phyloP scores from a whole-genome alignment of 768 basidiomycete species.

The Leccinum subgranulosum region DNA sequence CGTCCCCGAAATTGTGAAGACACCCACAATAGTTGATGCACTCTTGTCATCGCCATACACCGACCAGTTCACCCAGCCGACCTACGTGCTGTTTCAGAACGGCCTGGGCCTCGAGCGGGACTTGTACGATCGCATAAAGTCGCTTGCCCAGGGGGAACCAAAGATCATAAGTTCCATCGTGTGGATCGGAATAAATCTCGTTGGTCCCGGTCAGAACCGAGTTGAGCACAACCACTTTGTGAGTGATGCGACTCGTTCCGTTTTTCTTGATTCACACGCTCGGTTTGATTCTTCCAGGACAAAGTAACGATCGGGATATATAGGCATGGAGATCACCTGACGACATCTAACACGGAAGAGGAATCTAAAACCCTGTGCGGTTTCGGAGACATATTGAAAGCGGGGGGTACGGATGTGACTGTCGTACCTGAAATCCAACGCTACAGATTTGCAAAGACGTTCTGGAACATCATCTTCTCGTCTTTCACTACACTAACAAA shows the following conservation, averaged over 20 bases:
- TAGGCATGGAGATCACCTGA: constrained; percentile 40
- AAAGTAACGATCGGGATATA: constrained; percentile 54
- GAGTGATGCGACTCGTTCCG: constrained; percentile 17
- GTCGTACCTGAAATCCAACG: constrained; percentile 61
- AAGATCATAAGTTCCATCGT: constrained; percentile 54
- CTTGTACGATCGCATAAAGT: constrained; percentile 50
- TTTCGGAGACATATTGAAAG: constrained; percentile 41
- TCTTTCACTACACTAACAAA: constrained; percentile 50
- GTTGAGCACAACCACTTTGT: constrained; percentile 55
- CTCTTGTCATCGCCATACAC: constrained; percentile 49
- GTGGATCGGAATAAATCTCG: constrained; percentile 52
- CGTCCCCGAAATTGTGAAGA: constrained; percentile 61
- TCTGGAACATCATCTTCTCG: constrained; percentile 61
- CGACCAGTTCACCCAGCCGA: constrained; percentile 47
- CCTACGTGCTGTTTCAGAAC: constrained; percentile 66
- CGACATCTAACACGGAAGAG: constrained; percentile 37
- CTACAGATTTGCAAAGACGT: constrained; percentile 58
- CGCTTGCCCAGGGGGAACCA: constrained; percentile 41
- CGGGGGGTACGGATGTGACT: constrained; percentile 45
- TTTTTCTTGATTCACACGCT: not conserved
- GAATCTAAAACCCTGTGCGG: constrained; percentile 44
- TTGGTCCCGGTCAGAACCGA: constrained; percentile 41
- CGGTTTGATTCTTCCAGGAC: constrained; percentile 26
- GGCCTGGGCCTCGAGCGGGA: constrained; percentile 63
- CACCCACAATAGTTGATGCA: constrained; percentile 53